phyloP scores from a whole-genome alignment of 148 eudicot species.

The Cornus florida region DNA sequence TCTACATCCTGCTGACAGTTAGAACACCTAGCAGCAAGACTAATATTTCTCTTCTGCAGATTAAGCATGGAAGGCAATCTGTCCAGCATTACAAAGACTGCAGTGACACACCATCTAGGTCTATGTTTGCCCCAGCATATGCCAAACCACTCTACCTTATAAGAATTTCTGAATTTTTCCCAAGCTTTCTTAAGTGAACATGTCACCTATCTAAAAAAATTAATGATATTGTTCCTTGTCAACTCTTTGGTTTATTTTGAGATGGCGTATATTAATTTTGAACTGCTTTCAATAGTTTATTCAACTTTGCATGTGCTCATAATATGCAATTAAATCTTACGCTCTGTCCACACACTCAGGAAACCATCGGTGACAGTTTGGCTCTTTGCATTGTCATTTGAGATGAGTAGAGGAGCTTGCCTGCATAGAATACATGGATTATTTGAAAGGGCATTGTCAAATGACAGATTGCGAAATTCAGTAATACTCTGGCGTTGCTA shows the following conservation, averaged over 20 bases:
- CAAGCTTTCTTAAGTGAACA: no score
- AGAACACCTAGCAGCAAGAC: no score
- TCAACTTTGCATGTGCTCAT: background rate
- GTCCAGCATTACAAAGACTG: no score
- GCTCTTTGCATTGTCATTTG: constrained; percentile 78
- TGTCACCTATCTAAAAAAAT: no score
- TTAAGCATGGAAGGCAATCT: no score
- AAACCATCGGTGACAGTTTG: constrained; percentile 68
- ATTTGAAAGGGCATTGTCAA: constrained; percentile 76
- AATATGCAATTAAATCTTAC: background rate
- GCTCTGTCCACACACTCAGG: constrained; percentile 37
- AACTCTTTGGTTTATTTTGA: background rate
- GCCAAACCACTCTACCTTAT: no score
- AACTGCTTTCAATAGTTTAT: background rate
- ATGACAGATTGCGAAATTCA: constrained; percentile 52
- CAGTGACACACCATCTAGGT: no score
- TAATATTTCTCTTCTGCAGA: no score
- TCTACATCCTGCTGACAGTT: no score
- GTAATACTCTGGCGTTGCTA: constrained; percentile 84
- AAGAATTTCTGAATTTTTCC: no score
- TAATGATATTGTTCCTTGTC: background rate
- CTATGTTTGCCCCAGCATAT: no score
- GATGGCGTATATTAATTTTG: background rate
- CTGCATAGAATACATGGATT: constrained; percentile 76
- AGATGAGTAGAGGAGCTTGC: constrained; percentile 61